Evolutionary conservation across 441 rosid genomes (phyloP), one percentile per base, ranked within the genome.

Genomic region (Macaranga tanarius): DNA sequence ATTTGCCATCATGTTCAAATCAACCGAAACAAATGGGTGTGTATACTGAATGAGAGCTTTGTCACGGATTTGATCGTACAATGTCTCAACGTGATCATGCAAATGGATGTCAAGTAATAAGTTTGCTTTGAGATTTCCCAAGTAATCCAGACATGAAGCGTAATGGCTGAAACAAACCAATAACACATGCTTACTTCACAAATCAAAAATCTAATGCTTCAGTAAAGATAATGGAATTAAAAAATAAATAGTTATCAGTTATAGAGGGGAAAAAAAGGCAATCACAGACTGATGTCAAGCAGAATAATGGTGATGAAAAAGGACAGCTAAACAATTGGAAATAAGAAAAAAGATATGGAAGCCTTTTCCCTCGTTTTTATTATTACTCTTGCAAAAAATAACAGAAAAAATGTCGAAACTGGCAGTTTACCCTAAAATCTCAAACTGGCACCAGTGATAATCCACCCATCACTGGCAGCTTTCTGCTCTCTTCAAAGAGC

Each of bases 31-130:
- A 79, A 95, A 95, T 59, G 99, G 98, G 73, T 88, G 89, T n/a
- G 99, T 95, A 78, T 95, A 95, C 81, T 93, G 99, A 76, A 95
- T 93, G 59, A 95, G 85, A 57, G 99, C 99, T 79, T 93, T 95
- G 86, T 81, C 89, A 69, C 97, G 91, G 73, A 95, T 95, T 80
- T 87, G 97, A 84, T 89, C 95, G 76, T 95, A 93, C 22, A 95
- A 76, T 19, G 87, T 82, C 88, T 87, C 90, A 51, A 95, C 84
- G 73, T 95, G 99, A 70, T 90, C 95, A 73, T 91, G 90, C 82
- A 95, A 84, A 87, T 95, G 99, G 75, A 93, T 86, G 83, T 95
- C 99, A 64, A 95, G 89, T 70, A 95, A 56, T 75, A 95, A 79
- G 80, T 91, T 93, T 62, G 89, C 83, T 84, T 87, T 93, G 38